A percentile compares a stretch with the other conserved stretches of the same genome.
These are phyloP conservation scores for Salvia rosmarinus DNA, from an alignment of 257 asterid species.

Conservation along the genomic window DNA sequence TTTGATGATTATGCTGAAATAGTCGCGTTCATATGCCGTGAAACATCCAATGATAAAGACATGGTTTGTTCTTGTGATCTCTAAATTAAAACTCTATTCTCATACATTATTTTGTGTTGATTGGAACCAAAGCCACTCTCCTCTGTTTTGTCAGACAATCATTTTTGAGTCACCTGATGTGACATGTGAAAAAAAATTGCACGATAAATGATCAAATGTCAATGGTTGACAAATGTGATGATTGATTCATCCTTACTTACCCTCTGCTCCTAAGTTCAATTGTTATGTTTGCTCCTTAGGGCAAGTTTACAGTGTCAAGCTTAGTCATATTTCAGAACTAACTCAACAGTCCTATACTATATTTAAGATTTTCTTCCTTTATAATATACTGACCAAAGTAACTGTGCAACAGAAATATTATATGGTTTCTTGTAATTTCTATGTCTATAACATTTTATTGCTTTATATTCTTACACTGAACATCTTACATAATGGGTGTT, in stretches of 20 bases:
- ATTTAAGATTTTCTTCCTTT: not conserved
- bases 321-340: not conserved
- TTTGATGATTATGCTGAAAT: slow-evolving; percentile 48
- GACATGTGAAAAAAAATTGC: not conserved
- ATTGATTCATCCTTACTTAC: not conserved
- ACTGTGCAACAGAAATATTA: not conserved
- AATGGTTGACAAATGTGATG: not conserved
- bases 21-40: slow-evolving; percentile 42
- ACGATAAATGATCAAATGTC: not conserved
- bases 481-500: not conserved
- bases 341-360: not conserved
- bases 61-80: slow-evolving; percentile 43
- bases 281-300: not conserved
- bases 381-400: not conserved
- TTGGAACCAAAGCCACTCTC: not conserved
- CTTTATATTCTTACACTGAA: not conserved
- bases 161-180: not conserved
- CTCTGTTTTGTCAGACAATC: not conserved
- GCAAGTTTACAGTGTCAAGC: not conserved
- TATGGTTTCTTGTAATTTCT: not conserved
- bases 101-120: slow-evolving; percentile 7
- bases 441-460: not conserved
- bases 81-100: not conserved
- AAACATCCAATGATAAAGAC: slow-evolving; percentile 37
- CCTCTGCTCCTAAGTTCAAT: not conserved